Evolutionary conservation across 352 stramenopile species (phyloP).

Genomic region (Phytophthora megakarya): DNA sequence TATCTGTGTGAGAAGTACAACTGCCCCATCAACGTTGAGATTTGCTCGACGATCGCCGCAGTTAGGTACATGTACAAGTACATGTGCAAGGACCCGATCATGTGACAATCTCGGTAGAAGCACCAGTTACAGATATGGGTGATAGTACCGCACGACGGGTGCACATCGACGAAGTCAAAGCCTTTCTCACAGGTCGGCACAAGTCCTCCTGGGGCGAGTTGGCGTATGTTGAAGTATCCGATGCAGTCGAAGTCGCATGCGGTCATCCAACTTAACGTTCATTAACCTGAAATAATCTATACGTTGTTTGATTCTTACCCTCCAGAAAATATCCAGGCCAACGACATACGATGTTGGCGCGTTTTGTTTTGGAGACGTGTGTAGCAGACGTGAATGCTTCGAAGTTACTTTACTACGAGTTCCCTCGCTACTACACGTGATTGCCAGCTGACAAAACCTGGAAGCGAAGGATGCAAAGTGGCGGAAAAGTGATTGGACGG

Average conservation of each 20-base stretch:
- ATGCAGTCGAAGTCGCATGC: no score
- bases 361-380: no score
- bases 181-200: background rate
- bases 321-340: background rate
- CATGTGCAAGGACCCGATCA: constrained; percentile 1
- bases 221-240: no score
- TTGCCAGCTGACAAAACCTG: background rate
- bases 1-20: constrained; percentile 6
- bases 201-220: background rate
- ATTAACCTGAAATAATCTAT: background rate
- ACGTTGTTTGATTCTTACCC: background rate
- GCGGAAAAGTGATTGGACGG: background rate
- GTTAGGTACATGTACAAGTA: constrained; percentile 12
- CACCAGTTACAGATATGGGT: background rate
- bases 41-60: constrained; percentile 5
- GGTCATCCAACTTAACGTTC: background rate
- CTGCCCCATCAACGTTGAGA: constrained; percentile 11
- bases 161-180: background rate
- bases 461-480: background rate
- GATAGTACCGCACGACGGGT: background rate
- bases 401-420: no score
- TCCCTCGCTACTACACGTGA: no score
- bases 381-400: no score
- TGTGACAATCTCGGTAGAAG: background rate
- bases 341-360: background rate